Base-by-base conservation (phyloP, 257 asterid species). In the Vinca minor region DNA sequence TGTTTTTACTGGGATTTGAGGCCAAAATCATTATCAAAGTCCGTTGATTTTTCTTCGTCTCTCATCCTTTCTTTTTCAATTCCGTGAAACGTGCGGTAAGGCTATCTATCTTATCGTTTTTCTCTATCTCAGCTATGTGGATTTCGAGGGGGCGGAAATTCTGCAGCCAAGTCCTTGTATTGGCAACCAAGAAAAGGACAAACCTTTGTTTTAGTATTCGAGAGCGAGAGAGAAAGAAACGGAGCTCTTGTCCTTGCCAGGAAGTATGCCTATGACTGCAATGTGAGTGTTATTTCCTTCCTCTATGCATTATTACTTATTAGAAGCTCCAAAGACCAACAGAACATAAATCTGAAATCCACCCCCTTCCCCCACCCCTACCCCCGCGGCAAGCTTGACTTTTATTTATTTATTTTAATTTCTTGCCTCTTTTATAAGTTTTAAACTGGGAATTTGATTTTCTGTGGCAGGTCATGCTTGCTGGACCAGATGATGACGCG, bases 401-500 rank as follows among this genome's bases (percentile, higher is more conserved):
- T n/a, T n/a, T n/a, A n/a, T n/a, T n/a, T n/a, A n/a, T n/a, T 38
- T 38, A 11, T 13, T 4, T 42, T 9, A 18, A 12, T 63, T 32
- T 20, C 60, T 34, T 49, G 42, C 29, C 48, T 12, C 42, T n/a
- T n/a, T 10, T 23, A 54, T 29, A n/a, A 25, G 36, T 48, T 62
- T 28, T 67, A 60, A 65, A 25, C 18, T 9, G 50, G 10, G n/a
- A 23, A 48, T 5, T 31, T n/a, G n/a, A n/a, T n/a, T 38, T 32
- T 50, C 25, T 28, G 28, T 50, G 67, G 72, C 78, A 92, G 98
- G 93, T 92, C 12, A 72, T 83, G 69, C 96, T 92, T 69, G 96
- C 93, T 17, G 98, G 98, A 69, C 98, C 96, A 62, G 98, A 89
- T 44, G 98, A 92, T 8, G 95, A 92, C 38, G 98, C 95, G 18